Evolutionary conservation across 2,329 filamentous ascomycete species (phyloP).

Genomic region (Teratosphaeria pseudoeucalypti): DNA sequence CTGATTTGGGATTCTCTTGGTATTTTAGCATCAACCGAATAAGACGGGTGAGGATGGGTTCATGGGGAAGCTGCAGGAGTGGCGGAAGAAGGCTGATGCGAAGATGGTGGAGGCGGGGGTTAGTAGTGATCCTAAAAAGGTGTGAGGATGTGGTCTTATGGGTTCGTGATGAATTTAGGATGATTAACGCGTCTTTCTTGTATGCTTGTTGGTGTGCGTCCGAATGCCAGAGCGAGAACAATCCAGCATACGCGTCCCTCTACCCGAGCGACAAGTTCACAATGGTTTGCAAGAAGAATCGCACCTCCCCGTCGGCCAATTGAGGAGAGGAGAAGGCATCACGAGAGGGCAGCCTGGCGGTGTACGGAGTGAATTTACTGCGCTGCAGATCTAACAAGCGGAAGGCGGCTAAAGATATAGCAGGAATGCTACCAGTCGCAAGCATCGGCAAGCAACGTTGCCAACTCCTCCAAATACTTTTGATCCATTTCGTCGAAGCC

Average conservation of each 20-base stretch:
- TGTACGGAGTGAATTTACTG: too few species aligned
- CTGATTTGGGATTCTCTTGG: neutral
- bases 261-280: too few species aligned
- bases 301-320: neutral
- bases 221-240: too few species aligned
- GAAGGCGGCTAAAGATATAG: neutral
- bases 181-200: neutral
- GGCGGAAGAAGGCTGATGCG: slow-evolving; percentile 18
- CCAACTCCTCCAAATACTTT: slow-evolving; percentile 55
- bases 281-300: neutral
- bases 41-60: slow-evolving; percentile 19
- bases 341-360: too few species aligned
- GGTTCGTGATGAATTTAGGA: neutral
- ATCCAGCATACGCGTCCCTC: too few species aligned
- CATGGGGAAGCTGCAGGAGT: slow-evolving; percentile 18
- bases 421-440: slow-evolving; percentile 49
- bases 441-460: slow-evolving; percentile 45
- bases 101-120: slow-evolving; percentile 18
- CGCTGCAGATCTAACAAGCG: too few species aligned
- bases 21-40: slow-evolving; percentile 10
- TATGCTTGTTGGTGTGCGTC: too few species aligned
- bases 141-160: neutral
- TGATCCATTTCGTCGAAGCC: slow-evolving; percentile 63
- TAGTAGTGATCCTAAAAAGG: slow-evolving; percentile 13
- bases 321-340: too few species aligned